Evolutionary conservation across 2,329 filamentous ascomycete genomes (phyloP), one percentile per base, ranked within the genome.

Genomic region (Stylonectria norvegica): DNA sequence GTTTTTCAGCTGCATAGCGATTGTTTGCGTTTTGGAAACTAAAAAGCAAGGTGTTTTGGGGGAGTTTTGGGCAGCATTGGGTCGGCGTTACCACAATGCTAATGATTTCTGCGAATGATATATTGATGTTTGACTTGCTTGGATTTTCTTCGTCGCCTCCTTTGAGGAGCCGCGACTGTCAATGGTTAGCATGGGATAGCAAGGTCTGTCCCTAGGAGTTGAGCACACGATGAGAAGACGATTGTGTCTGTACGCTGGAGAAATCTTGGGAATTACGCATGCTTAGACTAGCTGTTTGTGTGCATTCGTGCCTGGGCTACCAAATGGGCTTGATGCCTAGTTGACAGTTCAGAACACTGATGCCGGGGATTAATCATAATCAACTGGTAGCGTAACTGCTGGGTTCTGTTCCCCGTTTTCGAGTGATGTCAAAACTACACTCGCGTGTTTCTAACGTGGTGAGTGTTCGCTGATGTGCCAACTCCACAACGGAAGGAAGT

Each of bases 1-100:
- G 51, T 56, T 46, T 65, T 68, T 67, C 69, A 69, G 71, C 64
- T 75, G 72, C 73, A 77, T 76, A 75, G 73, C 73, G 72, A 70
- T 69, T 72, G 67, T 68, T 59, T 48, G 37, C 47, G 44, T 48
- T 39, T 54, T 48, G 38, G 43, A 47, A 47, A 44, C 52, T 36
- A 48, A 56, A 56, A 57, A 56, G 54, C 50, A 50, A 37, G 56
- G 56, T 49, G 55, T 50, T 57, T 34, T 34, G 29, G 25, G 55
- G 55, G 47, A 47, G 45, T 45, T 46, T 36, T 43, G 42, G 44
- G 25, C 15, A 47, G 50, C 54, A 57, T 57, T 56, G 50, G 20
- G 42, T 43, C 45, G 50, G 50, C 50, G 49, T 45, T 45, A 39
- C 46, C 40, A 40, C 47, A 43, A 29, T 38, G 49, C 40, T 48